Evolutionary conservation across 768 basidiomycete species (phyloP), one percentile per base, ranked within the genome.

Genomic region (Boletus fagicola): DNA sequence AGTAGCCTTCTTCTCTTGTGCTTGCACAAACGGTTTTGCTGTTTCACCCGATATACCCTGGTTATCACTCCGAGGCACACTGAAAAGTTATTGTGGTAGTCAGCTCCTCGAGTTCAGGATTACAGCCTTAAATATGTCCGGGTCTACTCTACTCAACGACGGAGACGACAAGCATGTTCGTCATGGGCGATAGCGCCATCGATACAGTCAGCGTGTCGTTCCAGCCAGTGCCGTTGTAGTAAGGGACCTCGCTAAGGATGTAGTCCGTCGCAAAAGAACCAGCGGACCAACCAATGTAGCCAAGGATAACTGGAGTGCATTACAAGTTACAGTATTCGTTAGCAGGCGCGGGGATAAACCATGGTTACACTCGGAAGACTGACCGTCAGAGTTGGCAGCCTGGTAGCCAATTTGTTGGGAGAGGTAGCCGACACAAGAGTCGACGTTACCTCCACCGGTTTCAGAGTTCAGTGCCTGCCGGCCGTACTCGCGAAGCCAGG

Each of bases 391-490:
- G 66, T 80, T 79, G 43, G 70, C 65, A 45, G 78, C 76, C 57
- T 78, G 78, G 70, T 69, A 82, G 0, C 68, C 74, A 33, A 80
- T 71, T 61, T 81, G 77, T 57, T 80, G 72, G 43, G 76, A 80
- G 58, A 80, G 68, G 57, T 74, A 78, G 18, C 69, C 65, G 5
- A 75, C 69, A 62, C 83, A 85, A 10, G 76, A 76, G 10, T 74
- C 74, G 18, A 75, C 73, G 60, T 84, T 76, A 13, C 83, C 83
- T 18, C 83, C 84, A 39, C 84, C 84, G 2, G 82, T 84, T 65
- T 86, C 84, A 11, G 82, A 80, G 65, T 84, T 79, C 62, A 86
- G 71, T 1, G 83, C 84, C 61, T 82, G 79, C 18, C 84, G 74
- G 3, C 74, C 74, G 47, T 83, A 77, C 48, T 66, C 65, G 36